Evolutionary conservation across 441 rosid genomes (phyloP).

Genomic region (Gossypium davidsonii): DNA sequence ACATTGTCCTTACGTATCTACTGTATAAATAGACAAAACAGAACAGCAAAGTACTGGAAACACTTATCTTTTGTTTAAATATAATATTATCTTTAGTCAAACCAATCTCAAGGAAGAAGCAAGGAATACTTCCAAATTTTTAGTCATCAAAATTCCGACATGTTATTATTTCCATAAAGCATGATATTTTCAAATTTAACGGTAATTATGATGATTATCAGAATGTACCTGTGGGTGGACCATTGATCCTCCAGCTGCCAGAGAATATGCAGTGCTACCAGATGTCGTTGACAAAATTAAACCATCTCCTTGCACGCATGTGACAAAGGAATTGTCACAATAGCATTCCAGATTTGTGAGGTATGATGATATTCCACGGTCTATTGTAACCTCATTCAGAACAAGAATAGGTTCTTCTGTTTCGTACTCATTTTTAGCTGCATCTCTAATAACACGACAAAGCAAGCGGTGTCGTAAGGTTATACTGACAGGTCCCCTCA

Average conservation of each 20-base stretch:
- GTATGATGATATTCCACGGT: slow-evolving; percentile 88
- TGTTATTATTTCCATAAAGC: not conserved
- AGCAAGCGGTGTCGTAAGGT: slow-evolving; percentile 81
- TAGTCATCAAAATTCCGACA: not conserved
- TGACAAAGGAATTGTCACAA: slow-evolving; percentile 92
- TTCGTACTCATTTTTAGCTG: slow-evolving; percentile 71
- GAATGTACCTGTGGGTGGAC: slow-evolving; percentile 90
- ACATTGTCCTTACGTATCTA: not conserved
- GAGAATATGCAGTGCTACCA: slow-evolving; percentile 97
- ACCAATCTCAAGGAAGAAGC: not conserved
- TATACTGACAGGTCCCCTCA: slow-evolving; percentile 87
- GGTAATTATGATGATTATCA: not conserved
- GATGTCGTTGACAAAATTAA: slow-evolving; percentile 90
- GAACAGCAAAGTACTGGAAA: not conserved
- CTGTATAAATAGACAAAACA: not conserved
- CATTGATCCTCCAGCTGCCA: slow-evolving; percentile 99
- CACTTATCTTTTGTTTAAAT: not conserved
- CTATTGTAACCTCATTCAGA: slow-evolving; percentile 91
- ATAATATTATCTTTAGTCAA: not conserved
- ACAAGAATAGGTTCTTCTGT: slow-evolving; percentile 76
- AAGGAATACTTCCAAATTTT: not conserved
- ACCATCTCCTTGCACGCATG: slow-evolving; percentile 97
- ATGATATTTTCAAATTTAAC: not conserved
- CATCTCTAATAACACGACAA: slow-evolving; percentile 74
- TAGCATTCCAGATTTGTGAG: slow-evolving; percentile 97